Conservation (phyloP, 1,284 basidiomycete genomes). For the Schizophyllum amplum region DNA sequence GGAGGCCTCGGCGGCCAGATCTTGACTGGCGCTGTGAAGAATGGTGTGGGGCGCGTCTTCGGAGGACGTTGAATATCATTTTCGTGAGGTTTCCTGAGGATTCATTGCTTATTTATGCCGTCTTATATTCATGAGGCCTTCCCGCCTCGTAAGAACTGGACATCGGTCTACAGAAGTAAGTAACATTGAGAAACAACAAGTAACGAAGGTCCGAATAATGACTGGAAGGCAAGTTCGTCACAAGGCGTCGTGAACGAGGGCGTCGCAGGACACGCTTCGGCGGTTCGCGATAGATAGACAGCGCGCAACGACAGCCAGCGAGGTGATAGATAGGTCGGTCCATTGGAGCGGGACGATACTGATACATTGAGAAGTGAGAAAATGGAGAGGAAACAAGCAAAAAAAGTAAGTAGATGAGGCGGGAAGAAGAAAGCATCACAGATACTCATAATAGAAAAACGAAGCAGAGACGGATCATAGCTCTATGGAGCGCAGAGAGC, state of each 20-base stretch:
- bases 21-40: conserved; percentile 71
- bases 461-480: neutral
- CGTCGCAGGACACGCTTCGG: neutral
- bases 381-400: neutral
- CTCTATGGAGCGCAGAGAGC: neutral
- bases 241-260: neutral
- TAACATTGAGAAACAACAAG: neutral
- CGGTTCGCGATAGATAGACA: neutral
- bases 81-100: too few relatives aligned
- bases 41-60: conserved; percentile 72
- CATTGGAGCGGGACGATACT: neutral
- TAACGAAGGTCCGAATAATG: neutral
- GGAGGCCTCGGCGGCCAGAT: conserved; percentile 73
- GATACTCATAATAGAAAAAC: neutral
- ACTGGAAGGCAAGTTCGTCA: neutral
- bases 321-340: neutral
- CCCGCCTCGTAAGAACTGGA: neutral
- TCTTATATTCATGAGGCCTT: neutral
- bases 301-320: neutral
- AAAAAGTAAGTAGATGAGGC: neutral
- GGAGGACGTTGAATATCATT: conserved; percentile 20
- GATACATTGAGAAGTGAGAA: neutral
- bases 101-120: neutral
- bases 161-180: neutral
- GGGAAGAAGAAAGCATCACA: neutral